phyloP scores from a whole-genome alignment of 371 early-diverging fungal genomes.

The Mucor piriformis region DNA sequence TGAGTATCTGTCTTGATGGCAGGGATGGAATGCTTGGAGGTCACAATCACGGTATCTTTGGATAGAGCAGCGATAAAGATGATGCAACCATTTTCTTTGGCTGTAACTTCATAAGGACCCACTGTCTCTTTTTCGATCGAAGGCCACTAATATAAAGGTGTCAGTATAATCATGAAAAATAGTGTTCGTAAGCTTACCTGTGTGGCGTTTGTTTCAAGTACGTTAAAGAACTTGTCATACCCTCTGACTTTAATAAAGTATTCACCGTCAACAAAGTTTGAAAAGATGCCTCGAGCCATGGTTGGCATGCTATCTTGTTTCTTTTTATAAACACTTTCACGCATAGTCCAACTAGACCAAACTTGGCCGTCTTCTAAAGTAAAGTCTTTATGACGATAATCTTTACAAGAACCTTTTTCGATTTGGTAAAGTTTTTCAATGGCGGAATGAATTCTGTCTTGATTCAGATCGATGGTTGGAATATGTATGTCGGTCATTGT shows the following conservation, averaged over 20 bases:
- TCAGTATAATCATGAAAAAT: too few relatives aligned
- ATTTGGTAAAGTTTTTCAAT: slow-evolving; percentile 22
- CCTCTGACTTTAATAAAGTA: slow-evolving; percentile 79
- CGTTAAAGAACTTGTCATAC: slow-evolving; percentile 95
- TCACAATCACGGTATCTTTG: slow-evolving; percentile 70
- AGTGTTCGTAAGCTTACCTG: too few relatives aligned
- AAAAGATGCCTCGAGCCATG: slow-evolving; percentile 85
- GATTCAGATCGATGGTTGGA: slow-evolving; percentile 8
- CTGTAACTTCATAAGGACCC: slow-evolving; percentile 90
- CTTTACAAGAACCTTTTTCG: slow-evolving; percentile 13
- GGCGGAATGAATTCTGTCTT: slow-evolving; percentile 15
- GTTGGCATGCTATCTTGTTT: slow-evolving; percentile 65
- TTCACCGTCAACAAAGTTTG: slow-evolving; percentile 32
- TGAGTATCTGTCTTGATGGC: slow-evolving; percentile 35
- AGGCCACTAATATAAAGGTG: slow-evolving; percentile 45
- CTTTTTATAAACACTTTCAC: slow-evolving; percentile 60
- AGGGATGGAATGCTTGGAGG: slow-evolving; percentile 82
- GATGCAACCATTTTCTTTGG: slow-evolving; percentile 97
- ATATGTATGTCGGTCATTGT: slow-evolving; percentile 12
- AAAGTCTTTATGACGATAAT: slow-evolving; percentile 31
- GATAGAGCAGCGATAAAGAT: slow-evolving; percentile 80
- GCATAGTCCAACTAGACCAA: slow-evolving; percentile 51
- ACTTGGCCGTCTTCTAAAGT: slow-evolving; percentile 17
- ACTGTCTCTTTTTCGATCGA: slow-evolving; percentile 60
- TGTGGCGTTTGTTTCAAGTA: slow-evolving; percentile 64